Evolutionary conservation across 2,329 filamentous ascomycete genomes (phyloP), one percentile per base, ranked within the genome.

Genomic region (Microdochium bolleyi): DNA sequence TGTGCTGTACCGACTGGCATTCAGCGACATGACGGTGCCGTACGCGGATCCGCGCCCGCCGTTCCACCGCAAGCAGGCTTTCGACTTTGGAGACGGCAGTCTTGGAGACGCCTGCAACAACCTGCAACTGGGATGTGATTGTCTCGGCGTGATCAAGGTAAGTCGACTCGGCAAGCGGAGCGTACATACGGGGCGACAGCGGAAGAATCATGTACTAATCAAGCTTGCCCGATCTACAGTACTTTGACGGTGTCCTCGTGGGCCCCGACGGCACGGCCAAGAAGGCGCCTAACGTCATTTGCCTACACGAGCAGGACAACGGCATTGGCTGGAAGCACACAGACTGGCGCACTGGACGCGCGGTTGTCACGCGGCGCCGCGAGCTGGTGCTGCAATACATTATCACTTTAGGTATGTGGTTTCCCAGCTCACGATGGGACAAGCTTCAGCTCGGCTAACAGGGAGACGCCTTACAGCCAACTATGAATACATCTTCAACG

Each of bases 301-400:
- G 85, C 56, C 70, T 88, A 2, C 85, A 89, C 60, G 85, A 89
- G 66, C 79, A 87, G 60, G 86, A 89, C 62, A 79, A 82, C 56
- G 86, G 85, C 2, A 84, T 89, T 49, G 74, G 79, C 22, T 88
- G 84, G 83, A 88, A 88, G 63, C 85, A 88, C 68, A 78, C 83
- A 24, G 87, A 88, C 67, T 84, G 76, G 67, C 75, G 84, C n/a
- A 87, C 83, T 0, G 73, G 74, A 10, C 73, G 79, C 11, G 81
- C 82, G 0, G 79, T 82, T 0, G 80, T 87, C 0, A 77, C 78
- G 0, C 74, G 85, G 4, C 72, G 75, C 53, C 74, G 85, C 2
- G 78, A 85, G 58, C 70, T 89, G 1, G 82, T 88, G 0, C 67
- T 88, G 2, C 84, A 88, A 60, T 85, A 80, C 62, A 84, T 88